Base-by-base conservation (phyloP, 2,329 filamentous ascomycete species). In the Sclerotinia nivalis region DNA sequence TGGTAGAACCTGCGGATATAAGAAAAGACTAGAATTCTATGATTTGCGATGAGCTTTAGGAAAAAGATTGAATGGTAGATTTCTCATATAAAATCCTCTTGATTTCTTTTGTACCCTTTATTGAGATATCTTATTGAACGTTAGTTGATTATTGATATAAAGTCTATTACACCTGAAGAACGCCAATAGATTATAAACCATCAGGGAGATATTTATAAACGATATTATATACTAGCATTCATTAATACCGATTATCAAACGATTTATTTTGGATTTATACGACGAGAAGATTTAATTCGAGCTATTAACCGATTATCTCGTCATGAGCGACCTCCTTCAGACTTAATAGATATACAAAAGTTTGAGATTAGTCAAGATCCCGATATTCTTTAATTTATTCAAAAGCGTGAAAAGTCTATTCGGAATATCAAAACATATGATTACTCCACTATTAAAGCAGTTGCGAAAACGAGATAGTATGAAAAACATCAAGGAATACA, bases 41-140 rank as follows among this genome's bases (percentile, higher is more conserved):
- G n/a, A n/a, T n/a, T n/a, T n/a, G n/a, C n/a, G n/a, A n/a, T n/a
- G n/a, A n/a, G n/a, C n/a, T n/a, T n/a, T n/a, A n/a, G n/a, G n/a
- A n/a, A n/a, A n/a, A n/a, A n/a, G n/a, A n/a, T n/a, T n/a, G 34
- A 76, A 75, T 71, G 58, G 75, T 77, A 73, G 69, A 72, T 58
- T 47, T 64, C n/a, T 31, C 31, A 65, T 20, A 20, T 18, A 20
- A n/a, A 20, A 31, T 69, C 25, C 56, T 72, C n/a, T 49, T 66
- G 28, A 68, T 58, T 70, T 71, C 28, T 70, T 40, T 52, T 25
- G 12, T 10, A 6, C 9, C 12, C n/a, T 25, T 12, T 52, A 9
- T 12, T 52, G 12, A 25, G 25, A 25, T 52, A 2, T 52, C 10
- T 22, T 50, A 12, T 52, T 52, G 9, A 13, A 25, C 2, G 3